These are phyloP conservation scores for Fraxinus cuspidata DNA, from an alignment of 257 asterid species.

Conservation along the genomic window DNA sequence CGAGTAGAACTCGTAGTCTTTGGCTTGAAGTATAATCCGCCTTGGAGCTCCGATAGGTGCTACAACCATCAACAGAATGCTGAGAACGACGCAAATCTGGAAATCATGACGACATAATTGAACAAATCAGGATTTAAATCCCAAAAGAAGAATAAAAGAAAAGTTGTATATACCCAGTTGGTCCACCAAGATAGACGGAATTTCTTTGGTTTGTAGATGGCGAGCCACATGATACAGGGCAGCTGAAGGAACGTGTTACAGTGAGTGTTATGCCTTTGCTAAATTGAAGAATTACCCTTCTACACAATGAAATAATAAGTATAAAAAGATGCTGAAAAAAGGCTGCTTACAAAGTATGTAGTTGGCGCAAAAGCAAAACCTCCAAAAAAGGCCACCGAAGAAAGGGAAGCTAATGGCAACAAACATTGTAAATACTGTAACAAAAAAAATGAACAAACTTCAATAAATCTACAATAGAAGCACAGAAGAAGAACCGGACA, in stretches of 20 bases:
- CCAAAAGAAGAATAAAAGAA: not conserved
- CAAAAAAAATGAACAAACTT: not conserved
- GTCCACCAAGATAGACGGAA: slow-evolving; percentile 65
- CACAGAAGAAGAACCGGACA: not conserved
- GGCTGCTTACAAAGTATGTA: slow-evolving; percentile 75
- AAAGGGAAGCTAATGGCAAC: slow-evolving; percentile 85
- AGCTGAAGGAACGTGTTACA: slow-evolving; percentile 44
- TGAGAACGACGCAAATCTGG: slow-evolving; percentile 43
- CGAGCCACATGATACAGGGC: slow-evolving; percentile 81
- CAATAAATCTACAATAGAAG: not conserved
- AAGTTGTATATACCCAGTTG: slow-evolving; percentile 53
- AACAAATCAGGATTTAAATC: not conserved
- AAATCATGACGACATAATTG: not conserved
- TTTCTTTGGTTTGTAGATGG: slow-evolving; percentile 67
- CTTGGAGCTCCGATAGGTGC: slow-evolving; percentile 52
- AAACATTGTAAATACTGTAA: slow-evolving; percentile 85
- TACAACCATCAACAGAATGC: slow-evolving; percentile 38
- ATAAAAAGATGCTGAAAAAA: not conserved
- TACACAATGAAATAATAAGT: not conserved
- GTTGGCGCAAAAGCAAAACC: slow-evolving; percentile 98
- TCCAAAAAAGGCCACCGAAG: slow-evolving; percentile 92
- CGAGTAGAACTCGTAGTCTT: slow-evolving; percentile 45
- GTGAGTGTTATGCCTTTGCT: not conserved
- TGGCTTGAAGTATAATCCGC: slow-evolving; percentile 37
- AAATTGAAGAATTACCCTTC: not conserved